phyloP scores from a whole-genome alignment of 2,329 filamentous ascomycete species.

The Pestalotiopsis sp. region DNA sequence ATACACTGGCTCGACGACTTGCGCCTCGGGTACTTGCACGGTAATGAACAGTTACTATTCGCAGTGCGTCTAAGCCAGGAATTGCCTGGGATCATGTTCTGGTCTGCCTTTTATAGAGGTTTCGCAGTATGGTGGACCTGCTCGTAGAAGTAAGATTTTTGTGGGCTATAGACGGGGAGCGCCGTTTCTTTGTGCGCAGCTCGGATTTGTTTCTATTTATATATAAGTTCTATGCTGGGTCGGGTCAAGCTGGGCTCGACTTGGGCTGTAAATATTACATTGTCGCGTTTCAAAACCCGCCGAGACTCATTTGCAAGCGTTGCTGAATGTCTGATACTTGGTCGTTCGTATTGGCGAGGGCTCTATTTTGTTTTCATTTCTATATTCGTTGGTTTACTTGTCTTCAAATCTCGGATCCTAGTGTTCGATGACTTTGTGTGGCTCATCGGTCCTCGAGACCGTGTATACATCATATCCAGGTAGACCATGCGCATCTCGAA shows the following conservation, averaged over 20 bases:
- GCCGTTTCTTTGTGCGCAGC: background rate
- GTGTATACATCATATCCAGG: too few relatives aligned
- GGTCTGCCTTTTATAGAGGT: background rate
- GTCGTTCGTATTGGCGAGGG: background rate
- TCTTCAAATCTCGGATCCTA: too few relatives aligned
- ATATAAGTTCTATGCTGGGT: conserved; percentile 3
- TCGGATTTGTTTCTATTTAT: conserved; percentile 4
- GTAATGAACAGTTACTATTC: conserved; percentile 18
- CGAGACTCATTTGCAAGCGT: background rate
- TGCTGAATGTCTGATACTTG: background rate
- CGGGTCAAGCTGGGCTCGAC: background rate
- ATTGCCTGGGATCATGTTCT: background rate
- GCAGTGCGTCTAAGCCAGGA: conserved; percentile 16
- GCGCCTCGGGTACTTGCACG: conserved; percentile 22
- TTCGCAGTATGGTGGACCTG: background rate
- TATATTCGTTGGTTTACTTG: too few relatives aligned
- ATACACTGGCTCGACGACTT: conserved; percentile 21
- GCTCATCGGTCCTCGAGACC: too few relatives aligned
- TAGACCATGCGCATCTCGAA: too few relatives aligned
- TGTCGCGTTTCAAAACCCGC: background rate
- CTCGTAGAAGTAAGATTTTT: background rate
- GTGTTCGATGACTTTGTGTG: too few relatives aligned
- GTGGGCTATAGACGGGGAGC: background rate
- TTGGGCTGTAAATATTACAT: conserved; percentile 3
- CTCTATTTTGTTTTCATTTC: background rate